A percentile compares a stretch with the other conserved stretches of the same genome.
These are phyloP conservation scores for Fusarium lateritium DNA, from an alignment of 2,329 filamentous ascomycete genomes.

Conservation along the genomic window DNA sequence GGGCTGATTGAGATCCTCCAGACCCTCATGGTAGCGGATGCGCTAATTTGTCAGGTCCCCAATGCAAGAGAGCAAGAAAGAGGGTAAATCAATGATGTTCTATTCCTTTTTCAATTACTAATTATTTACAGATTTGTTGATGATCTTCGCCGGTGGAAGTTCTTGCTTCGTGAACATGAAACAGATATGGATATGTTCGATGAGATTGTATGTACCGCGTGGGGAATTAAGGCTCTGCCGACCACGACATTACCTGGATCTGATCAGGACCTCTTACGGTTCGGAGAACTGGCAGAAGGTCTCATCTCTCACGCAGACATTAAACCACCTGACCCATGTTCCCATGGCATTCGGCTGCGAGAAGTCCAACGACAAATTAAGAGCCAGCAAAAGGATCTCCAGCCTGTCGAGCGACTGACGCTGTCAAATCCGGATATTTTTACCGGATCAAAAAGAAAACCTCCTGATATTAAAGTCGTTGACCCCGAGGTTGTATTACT, in stretches of 20 bases:
- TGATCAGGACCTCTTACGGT: constrained; percentile 27
- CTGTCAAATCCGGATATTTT: constrained; percentile 6
- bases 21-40: constrained; percentile 43
- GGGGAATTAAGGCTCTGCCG: constrained; percentile 30
- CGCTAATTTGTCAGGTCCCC: constrained; percentile 29
- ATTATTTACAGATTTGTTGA: constrained; percentile 43
- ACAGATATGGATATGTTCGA: constrained; percentile 44
- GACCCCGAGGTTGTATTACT: constrained; percentile 36
- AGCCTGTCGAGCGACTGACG: not conserved
- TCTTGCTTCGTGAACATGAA: constrained; percentile 26
- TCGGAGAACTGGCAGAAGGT: constrained; percentile 44
- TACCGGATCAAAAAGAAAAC: no score
- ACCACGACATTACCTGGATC: not conserved
- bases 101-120: not conserved
- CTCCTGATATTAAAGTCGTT: constrained; percentile 10
- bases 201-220: constrained; percentile 42
- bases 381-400: constrained; percentile 8
- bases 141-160: constrained; percentile 49
- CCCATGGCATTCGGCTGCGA: constrained; percentile 33
- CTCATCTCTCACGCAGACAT: constrained; percentile 38
- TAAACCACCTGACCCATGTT: constrained; percentile 6
- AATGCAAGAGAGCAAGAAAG: constrained; percentile 13
- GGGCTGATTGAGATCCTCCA: constrained; percentile 29
- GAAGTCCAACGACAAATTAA: constrained; percentile 35
- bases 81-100: constrained; percentile 19